Conservation (phyloP, 345 rosid species). For the Acer saccharum region DNA sequence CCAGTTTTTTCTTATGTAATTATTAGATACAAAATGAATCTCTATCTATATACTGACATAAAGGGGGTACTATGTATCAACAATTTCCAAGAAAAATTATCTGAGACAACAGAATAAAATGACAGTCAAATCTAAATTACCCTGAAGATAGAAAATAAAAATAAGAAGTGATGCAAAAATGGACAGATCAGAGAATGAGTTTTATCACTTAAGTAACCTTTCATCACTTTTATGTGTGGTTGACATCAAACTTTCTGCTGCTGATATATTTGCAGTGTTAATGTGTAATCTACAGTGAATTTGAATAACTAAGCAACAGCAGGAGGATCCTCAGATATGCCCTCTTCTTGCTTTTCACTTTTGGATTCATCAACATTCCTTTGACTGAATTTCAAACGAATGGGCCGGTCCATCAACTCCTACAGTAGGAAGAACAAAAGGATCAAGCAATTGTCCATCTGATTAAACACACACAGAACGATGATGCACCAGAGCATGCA, state of each 20-base stretch:
- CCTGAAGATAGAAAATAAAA: not conserved
- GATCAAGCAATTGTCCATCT: slow-evolving; percentile 4
- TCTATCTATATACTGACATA: not conserved
- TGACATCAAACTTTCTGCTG: slow-evolving; percentile 6
- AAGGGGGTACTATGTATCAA: not conserved
- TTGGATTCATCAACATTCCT: slow-evolving; percentile 44
- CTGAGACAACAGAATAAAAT: not conserved
- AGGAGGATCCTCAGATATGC: slow-evolving; percentile 23
- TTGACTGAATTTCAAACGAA: slow-evolving; percentile 68
- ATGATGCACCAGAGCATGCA: not conserved
- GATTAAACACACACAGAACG: not conserved
- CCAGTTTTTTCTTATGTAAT: not conserved
- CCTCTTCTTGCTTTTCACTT: slow-evolving; percentile 31
- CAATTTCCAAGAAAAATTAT: not conserved
- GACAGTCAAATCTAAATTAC: not conserved
- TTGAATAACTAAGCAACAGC: slow-evolving; percentile 27
- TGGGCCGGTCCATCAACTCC: slow-evolving; percentile 87
- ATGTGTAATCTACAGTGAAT: slow-evolving; percentile 13
- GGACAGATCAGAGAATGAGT: slow-evolving; percentile 14
- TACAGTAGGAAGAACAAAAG: slow-evolving; percentile 31
- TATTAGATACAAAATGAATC: slow-evolving; percentile 1
- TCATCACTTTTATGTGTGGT: slow-evolving; percentile 5
- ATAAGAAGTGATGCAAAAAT: not conserved
- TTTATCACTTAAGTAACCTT: not conserved
- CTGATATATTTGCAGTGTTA: slow-evolving; percentile 13